phyloP scores from a whole-genome alignment of 1,284 basidiomycete genomes.

The Ceratobasidium sp. region DNA sequence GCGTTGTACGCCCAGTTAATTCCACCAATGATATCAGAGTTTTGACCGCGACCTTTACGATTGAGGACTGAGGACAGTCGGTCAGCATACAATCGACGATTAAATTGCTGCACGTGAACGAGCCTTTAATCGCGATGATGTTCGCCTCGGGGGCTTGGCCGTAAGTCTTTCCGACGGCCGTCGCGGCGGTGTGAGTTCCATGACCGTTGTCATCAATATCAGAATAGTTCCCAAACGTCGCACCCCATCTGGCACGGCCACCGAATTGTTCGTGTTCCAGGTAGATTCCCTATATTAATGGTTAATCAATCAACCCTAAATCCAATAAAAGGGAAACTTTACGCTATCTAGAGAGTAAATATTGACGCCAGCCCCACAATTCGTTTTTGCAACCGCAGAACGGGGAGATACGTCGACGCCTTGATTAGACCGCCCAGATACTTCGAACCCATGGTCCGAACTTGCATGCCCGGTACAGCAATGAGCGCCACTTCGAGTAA shows the following conservation, averaged over 20 bases:
- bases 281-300: background rate
- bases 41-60: slow-evolving; percentile 90
- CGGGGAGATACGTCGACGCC: background rate
- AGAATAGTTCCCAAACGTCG: slow-evolving; percentile 17
- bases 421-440: background rate
- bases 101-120: background rate
- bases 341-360: slow-evolving; percentile 43
- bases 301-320: background rate
- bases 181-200: slow-evolving; percentile 56
- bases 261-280: background rate
- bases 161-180: slow-evolving; percentile 71
- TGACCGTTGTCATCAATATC: slow-evolving; percentile 42
- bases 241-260: slow-evolving; percentile 46
- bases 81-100: background rate
- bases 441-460: background rate
- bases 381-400: background rate
- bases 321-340: background rate
- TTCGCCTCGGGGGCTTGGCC: slow-evolving; percentile 96
- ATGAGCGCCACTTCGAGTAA: background rate
- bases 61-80: slow-evolving; percentile 74
- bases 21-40: slow-evolving; percentile 61
- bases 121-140: slow-evolving; percentile 89
- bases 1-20: slow-evolving; percentile 59
- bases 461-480: background rate
- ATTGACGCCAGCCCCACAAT: slow-evolving; percentile 19